Evolutionary conservation across 2,329 filamentous ascomycete species (phyloP), one percentile per base, ranked within the genome.

Genomic region (Graphilbum sp.): DNA sequence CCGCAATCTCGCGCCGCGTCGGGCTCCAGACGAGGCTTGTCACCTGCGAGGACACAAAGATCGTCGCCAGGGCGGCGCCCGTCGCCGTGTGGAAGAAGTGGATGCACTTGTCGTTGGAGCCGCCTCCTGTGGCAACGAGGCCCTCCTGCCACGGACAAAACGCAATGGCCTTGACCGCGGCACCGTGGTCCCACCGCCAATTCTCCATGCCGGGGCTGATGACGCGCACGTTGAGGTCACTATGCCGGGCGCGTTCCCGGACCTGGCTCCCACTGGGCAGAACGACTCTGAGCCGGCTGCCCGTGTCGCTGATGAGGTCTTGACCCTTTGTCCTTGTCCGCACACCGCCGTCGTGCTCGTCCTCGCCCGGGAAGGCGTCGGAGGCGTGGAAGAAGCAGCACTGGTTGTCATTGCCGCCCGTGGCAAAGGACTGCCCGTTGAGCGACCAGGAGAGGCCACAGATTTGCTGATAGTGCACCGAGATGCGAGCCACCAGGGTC

Each of bases 141-240:
- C 79, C 81, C 19, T 81, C 73, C 40, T 88, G 81, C 88, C 87
- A 98, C 0, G 90, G 88, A 45, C 88, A 93, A 57, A 96, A 96
- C 2, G 90, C 86, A 48, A 96, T 90, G 24, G 90, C 90, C 57
- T 98, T 98, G 47, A 96, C 82, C 3, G 90, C 90, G 1, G 88
- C 88, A 20, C 74, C 74, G 54, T 98, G 85, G 11, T 65, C 56
- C 72, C 85, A 90, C 24, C 69, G 69, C 54, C 93, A 75, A 48
- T 70, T 78, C 49, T 81, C 74, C 23, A 65, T 60, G 7, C 72
- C 72, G 6, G 59, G 50, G 2, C 60, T 60, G 20, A 83, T 56
- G 19, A 30, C 40, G 10, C 40, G 40, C 13, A 41, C 40, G 20
- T n/a, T 21, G 2, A 10, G 4, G 5, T 43, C 38, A 27, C 30